These are phyloP conservation scores for Aspergillus calidoustus DNA, from an alignment of 2,329 filamentous ascomycete species.

Conservation along the genomic window DNA sequence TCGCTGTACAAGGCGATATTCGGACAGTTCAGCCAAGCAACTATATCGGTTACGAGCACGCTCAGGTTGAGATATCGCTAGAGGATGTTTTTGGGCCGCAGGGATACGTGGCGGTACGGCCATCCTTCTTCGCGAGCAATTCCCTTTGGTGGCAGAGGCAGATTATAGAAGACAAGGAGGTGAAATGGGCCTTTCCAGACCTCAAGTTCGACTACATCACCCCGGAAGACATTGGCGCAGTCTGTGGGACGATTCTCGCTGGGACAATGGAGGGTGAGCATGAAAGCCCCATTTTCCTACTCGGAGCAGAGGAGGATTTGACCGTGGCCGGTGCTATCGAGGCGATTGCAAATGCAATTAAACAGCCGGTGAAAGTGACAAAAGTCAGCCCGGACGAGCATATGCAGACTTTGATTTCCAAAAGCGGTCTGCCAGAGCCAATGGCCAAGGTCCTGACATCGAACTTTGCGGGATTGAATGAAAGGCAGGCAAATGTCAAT, in stretches of 20 bases:
- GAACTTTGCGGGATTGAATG: constrained; percentile 1
- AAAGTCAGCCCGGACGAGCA: constrained; percentile 16
- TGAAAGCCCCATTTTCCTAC: constrained; percentile 25
- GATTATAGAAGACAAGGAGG: constrained; percentile 35
- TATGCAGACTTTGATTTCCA: constrained; percentile 18
- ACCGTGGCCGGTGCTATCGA: constrained; percentile 14
- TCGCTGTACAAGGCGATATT: constrained; percentile 35
- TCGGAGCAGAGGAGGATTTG: constrained; percentile 14
- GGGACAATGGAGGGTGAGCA: constrained; percentile 33
- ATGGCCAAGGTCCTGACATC: constrained; percentile 18
- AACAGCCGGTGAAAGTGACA: constrained; percentile 13
- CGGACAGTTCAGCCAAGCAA: constrained; percentile 32
- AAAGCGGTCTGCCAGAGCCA: constrained; percentile 21
- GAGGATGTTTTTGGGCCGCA: constrained; percentile 45
- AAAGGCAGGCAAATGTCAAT: neutral
- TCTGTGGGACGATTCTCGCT: constrained; percentile 45
- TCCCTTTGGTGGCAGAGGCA: constrained; percentile 32
- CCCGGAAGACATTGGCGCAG: constrained; percentile 52
- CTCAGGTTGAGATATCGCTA: constrained; percentile 50
- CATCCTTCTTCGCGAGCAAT: constrained; percentile 54
- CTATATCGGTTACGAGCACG: constrained; percentile 48
- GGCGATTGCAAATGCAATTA: constrained; percentile 14
- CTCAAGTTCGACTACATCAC: constrained; percentile 46
- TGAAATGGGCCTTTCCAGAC: constrained; percentile 37
- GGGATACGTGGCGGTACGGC: constrained; percentile 48